Evolutionary conservation across 257 asterid species (phyloP).

Genomic region (Perilla frutescens): DNA sequence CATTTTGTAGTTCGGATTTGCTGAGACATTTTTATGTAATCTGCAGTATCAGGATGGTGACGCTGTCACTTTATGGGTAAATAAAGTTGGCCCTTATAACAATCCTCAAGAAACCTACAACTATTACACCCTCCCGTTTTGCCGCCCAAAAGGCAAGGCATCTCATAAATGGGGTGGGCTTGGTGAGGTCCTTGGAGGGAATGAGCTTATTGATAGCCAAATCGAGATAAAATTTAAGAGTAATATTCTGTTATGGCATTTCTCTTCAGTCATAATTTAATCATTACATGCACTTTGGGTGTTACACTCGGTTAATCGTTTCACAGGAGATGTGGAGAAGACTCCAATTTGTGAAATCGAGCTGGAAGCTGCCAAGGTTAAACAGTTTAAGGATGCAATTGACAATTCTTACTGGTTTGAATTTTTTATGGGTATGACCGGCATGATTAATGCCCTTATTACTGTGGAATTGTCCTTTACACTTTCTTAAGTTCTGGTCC

Average conservation of each 20-base stretch:
- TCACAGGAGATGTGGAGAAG: constrained; percentile 59
- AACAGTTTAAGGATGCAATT: constrained; percentile 71
- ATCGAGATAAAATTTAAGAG: constrained; percentile 71
- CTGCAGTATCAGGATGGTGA: constrained; percentile 71
- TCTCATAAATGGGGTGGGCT: constrained; percentile 75
- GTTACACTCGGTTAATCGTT: constrained; percentile 19
- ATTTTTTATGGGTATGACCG: constrained; percentile 68
- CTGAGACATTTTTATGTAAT: constrained; percentile 15
- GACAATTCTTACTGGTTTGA: constrained; percentile 73
- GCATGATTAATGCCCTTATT: constrained; percentile 13
- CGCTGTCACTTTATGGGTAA: constrained; percentile 68
- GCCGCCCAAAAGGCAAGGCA: constrained; percentile 54
- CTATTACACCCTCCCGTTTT: constrained; percentile 76
- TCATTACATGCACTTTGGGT: neutral
- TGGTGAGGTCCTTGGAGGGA: constrained; percentile 79
- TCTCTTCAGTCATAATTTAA: constrained; percentile 23
- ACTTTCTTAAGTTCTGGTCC: constrained; percentile 15
- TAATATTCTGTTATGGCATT: constrained; percentile 39
- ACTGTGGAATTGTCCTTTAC: neutral
- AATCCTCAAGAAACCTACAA: constrained; percentile 87
- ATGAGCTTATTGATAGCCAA: constrained; percentile 77
- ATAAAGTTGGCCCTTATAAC: constrained; percentile 80
- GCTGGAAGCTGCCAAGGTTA: constrained; percentile 65
- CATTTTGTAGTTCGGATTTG: constrained; percentile 22
- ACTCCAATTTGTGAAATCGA: constrained; percentile 61